Percentiles rank a stretch among this genome's conserved stretches.
These are phyloP conservation scores for Pythium dissimile DNA, from an alignment of 352 stramenopile species.

Conservation along the genomic window DNA sequence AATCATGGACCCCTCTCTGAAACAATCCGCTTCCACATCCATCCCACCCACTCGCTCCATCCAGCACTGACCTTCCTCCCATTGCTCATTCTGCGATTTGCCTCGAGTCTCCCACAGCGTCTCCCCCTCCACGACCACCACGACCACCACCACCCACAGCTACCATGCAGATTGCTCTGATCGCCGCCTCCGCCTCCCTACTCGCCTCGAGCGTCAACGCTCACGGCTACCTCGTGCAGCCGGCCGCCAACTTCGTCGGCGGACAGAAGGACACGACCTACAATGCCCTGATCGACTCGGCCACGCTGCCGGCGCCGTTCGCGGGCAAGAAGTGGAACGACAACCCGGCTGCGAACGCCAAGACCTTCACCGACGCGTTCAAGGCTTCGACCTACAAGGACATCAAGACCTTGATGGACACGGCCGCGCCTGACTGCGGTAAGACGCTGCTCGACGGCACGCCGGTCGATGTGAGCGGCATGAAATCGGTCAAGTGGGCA, in stretches of 20 bases:
- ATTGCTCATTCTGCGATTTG: not conserved
- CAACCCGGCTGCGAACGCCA: conserved; percentile 37
- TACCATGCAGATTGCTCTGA: conserved; percentile 3
- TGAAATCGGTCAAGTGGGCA: conserved; percentile 40
- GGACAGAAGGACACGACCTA: conserved; percentile 30
- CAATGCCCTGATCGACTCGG: conserved; percentile 33
- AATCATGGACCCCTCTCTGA: no score
- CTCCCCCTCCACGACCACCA: not conserved
- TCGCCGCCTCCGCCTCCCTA: conserved; percentile 16
- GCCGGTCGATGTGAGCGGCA: conserved; percentile 35
- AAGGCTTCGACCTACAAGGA: conserved; percentile 36
- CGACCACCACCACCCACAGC: not conserved
- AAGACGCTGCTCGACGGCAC: conserved; percentile 35
- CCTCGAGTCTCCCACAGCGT: not conserved
- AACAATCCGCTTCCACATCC: no score
- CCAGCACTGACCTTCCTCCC: no score
- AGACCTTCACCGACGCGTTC: conserved; percentile 41
- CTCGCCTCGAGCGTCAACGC: conserved; percentile 27
- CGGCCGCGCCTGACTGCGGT: conserved; percentile 32
- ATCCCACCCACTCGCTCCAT: no score
- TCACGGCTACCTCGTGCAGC: conserved; percentile 55
- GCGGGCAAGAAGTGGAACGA: conserved; percentile 55
- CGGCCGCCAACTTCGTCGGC: conserved; percentile 34
- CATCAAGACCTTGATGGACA: conserved; percentile 40
- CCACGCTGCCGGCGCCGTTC: conserved; percentile 33